These are phyloP conservation scores for Termitomyces sp. DNA, from an alignment of 768 basidiomycete genomes.

Conservation along the genomic window DNA sequence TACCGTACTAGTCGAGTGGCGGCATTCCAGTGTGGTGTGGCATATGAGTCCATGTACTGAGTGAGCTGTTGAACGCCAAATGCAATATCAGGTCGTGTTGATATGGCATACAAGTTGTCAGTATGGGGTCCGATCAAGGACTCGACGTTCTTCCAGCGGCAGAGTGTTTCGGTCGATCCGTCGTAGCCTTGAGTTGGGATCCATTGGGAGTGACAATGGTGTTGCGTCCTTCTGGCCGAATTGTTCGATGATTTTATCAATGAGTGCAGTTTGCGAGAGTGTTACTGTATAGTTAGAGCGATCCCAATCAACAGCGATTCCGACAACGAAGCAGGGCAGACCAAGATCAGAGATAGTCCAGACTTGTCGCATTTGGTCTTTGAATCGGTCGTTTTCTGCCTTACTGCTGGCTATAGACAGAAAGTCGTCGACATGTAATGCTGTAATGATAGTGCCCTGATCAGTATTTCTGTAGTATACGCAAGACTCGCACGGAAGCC, in stretches of 20 bases:
- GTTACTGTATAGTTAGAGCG: neutral
- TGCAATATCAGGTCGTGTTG: too few relatives aligned
- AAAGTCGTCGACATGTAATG: neutral
- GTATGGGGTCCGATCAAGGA: too few relatives aligned
- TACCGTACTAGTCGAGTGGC: too few relatives aligned
- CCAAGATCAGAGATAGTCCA: neutral
- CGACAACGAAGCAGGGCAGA: neutral
- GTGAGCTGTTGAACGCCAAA: too few relatives aligned
- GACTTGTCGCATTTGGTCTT: neutral
- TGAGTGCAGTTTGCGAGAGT: neutral
- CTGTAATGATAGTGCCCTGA: neutral
- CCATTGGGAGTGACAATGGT: neutral
- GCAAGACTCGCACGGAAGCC: neutral
- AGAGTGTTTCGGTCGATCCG: too few relatives aligned
- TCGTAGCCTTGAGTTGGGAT: neutral
- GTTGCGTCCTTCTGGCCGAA: neutral
- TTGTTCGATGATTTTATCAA: neutral
- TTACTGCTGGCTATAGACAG: neutral
- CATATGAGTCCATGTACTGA: too few relatives aligned
- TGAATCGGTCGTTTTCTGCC: neutral
- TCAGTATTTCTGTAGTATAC: neutral
- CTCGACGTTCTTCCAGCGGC: too few relatives aligned
- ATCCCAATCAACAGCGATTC: neutral
- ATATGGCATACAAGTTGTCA: too few relatives aligned
- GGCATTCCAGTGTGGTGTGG: too few relatives aligned